Evolutionary conservation across 2,329 filamentous ascomycete species (phyloP), one percentile per base, ranked within the genome.

Genomic region (Pseudovirgaria hyperparasitica): DNA sequence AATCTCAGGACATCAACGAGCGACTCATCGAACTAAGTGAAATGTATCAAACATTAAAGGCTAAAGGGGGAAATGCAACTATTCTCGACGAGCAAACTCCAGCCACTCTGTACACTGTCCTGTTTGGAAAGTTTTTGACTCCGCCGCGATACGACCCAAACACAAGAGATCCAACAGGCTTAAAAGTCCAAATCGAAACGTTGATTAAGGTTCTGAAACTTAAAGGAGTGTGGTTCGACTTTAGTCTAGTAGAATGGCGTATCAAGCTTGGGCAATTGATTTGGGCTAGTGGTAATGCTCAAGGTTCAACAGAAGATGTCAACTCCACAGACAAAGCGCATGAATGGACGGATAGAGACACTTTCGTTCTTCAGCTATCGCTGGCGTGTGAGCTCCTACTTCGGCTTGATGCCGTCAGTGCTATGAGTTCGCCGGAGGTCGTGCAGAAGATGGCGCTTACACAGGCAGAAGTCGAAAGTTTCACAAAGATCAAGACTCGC

Each of bases 241-340:
- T 84, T 37, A 77, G 75, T 12, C 64, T 74, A 17, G 72, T 82
- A 5, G 77, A 82, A 45, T 82, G 76, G 76, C 67, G 78, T 19
- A 76, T 84, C 31, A 64, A 76, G 9, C 58, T 84, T 2, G 78
- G 78, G 5, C 77, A 82, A 50, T 63, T 82, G 22, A 52, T 84
- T 2, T 84, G 77, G 76, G 73, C 67, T 10, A 44, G 49, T 20
- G 33, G 36, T 6, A 43, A 49, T 10, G 18, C 36, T 5, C 21
- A 31, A 9, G 20, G 32, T 32, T 34, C 51, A 30, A 25, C 46
- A 29, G 10, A 37, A 40, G 10, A 41, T 32, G 32, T 47, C 43
- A 13, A 7, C 15, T n/a, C 11, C 8, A 13, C 27, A 24, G 33
- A 43, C 3, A n/a, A 35, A 2, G 29, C 29, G 8, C 36, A 37